A percentile compares a stretch with the other conserved stretches of the same genome.
Evolutionary conservation across 2,329 filamentous ascomycete genomes (phyloP).

Genomic region (Cladobotryum mycophilum): DNA sequence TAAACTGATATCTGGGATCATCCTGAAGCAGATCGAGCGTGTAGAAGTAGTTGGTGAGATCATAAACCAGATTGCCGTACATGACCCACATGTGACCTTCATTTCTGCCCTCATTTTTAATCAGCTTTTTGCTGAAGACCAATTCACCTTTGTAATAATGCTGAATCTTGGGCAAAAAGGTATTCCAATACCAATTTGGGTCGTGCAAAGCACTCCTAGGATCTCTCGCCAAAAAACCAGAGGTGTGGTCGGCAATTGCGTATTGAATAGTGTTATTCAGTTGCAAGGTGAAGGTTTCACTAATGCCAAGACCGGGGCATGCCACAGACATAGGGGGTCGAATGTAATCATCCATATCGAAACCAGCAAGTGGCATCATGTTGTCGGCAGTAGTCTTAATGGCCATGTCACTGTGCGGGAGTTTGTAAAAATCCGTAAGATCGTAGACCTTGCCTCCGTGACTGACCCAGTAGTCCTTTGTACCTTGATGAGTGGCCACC

Average conservation of each 20-base stretch:
- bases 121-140: slow-evolving; percentile 57
- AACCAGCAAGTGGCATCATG: slow-evolving; percentile 75
- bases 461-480: slow-evolving; percentile 77
- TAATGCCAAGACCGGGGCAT: slow-evolving; percentile 66
- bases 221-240: slow-evolving; percentile 55
- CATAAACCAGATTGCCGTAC: slow-evolving; percentile 71
- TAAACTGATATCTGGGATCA: slow-evolving; percentile 57
- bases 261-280: slow-evolving; percentile 58
- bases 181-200: slow-evolving; percentile 68
- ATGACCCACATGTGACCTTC: slow-evolving; percentile 72
- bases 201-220: slow-evolving; percentile 52
- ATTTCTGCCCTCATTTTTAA: slow-evolving; percentile 61
- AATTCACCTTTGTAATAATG: slow-evolving; percentile 83
- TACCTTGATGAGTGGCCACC: slow-evolving; percentile 62
- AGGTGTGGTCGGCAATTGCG: slow-evolving; percentile 58
- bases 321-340: slow-evolving; percentile 66
- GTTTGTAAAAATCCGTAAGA: slow-evolving; percentile 78
- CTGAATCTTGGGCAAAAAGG: slow-evolving; percentile 72
- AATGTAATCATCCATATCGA: slow-evolving; percentile 81
- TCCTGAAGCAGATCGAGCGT: slow-evolving; percentile 58
- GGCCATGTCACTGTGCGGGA: slow-evolving; percentile 70
- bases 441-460: slow-evolving; percentile 89
- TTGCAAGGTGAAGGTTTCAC: slow-evolving; percentile 48
- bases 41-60: slow-evolving; percentile 86
- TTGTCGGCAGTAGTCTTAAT: slow-evolving; percentile 52